Evolutionary conservation across 2,329 filamentous ascomycete genomes (phyloP), one percentile per base, ranked within the genome.

Genomic region (Calonectria pseudoreteaudii): DNA sequence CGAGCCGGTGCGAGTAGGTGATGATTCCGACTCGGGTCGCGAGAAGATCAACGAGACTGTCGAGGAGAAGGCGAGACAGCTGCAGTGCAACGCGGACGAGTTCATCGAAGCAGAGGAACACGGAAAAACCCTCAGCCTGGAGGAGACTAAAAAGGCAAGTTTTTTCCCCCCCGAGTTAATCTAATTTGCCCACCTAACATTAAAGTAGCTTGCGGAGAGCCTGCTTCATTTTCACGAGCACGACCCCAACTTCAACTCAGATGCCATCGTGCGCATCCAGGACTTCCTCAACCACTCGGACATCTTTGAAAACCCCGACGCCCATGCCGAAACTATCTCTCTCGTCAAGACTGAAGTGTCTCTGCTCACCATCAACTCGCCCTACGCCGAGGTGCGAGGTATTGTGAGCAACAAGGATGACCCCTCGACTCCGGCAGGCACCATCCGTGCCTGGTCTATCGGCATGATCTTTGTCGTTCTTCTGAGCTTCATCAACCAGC

Each of bases 361-460:
- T 1, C 83, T 90, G 41, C 88, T 90, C 74, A 87, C 85, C 30
- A 88, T 87, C 77, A 88, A 90, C 80, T 89, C 87, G 13, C 90
- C 90, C 0, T 91, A 91, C 76, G 85, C 89, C 30, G 88, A 90
- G 78, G 88, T 90, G 7, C 87, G 89, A 23, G 86, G 89, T 11
- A 87, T 90, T 2, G 88, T 90, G 20, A 87, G 88, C 77, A 90
- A 90, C 76, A 86, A 88, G 41, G 90, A 87, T 72, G 86, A 90
- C 74, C 86, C 88, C 0, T 78, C 71, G 10, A 82, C 85, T 31
- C 89, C 89, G 86, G 90, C 85, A 82, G 91, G 65, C 18, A 92
- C 90, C 0, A 86, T 91, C 52, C 88, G 90, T 3, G 86, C 86
- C 50, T 91, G 89, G 89, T 76, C 82, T 18, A 88, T 91, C 38